Conservation (phyloP, 352 stramenopile species). For the Phytophthora sp. region DNA sequence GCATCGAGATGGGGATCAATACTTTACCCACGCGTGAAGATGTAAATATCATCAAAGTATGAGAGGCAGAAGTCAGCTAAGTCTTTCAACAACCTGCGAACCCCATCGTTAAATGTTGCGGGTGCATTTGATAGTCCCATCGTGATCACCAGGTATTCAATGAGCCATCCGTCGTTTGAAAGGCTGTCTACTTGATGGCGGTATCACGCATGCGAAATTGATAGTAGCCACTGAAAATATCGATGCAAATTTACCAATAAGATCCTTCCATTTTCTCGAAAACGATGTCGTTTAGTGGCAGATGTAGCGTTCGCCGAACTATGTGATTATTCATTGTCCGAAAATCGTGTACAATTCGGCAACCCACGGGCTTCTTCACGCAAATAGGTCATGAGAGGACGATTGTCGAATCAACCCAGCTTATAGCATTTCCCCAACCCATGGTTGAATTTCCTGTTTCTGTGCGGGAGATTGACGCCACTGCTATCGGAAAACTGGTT, state of each 20-base stretch:
- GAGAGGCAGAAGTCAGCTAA: conserved; percentile 17
- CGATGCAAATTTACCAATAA: conserved; percentile 25
- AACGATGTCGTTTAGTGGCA: conserved; percentile 31
- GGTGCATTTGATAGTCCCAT: conserved; percentile 28
- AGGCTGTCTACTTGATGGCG: conserved; percentile 11
- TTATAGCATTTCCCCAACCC: background rate
- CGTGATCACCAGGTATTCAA: conserved; percentile 29
- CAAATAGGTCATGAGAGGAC: conserved; percentile 24
- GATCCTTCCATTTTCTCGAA: conserved; percentile 18
- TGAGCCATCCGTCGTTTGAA: conserved; percentile 24
- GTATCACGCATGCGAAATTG: conserved; percentile 31
- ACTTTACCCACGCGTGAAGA: conserved; percentile 18
- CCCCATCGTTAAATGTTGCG: conserved; percentile 27
- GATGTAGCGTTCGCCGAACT: conserved; percentile 5
- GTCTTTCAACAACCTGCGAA: conserved; percentile 14
- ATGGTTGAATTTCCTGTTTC: conserved; percentile 17
- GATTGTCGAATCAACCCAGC: conserved; percentile 17
- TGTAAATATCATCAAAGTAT: conserved; percentile 26
- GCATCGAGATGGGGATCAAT: conserved; percentile 8
- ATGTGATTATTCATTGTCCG: conserved; percentile 18
- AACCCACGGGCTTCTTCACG: conserved; percentile 33
- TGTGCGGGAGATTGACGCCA: conserved; percentile 11
- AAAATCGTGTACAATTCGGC: conserved; percentile 37
- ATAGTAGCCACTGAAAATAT: conserved; percentile 33
- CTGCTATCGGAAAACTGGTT: background rate